A percentile compares a stretch with the other conserved stretches of the same genome.
These are phyloP conservation scores for Candida lessepsii DNA, from an alignment of 805 yeast species.

Conservation along the genomic window DNA sequence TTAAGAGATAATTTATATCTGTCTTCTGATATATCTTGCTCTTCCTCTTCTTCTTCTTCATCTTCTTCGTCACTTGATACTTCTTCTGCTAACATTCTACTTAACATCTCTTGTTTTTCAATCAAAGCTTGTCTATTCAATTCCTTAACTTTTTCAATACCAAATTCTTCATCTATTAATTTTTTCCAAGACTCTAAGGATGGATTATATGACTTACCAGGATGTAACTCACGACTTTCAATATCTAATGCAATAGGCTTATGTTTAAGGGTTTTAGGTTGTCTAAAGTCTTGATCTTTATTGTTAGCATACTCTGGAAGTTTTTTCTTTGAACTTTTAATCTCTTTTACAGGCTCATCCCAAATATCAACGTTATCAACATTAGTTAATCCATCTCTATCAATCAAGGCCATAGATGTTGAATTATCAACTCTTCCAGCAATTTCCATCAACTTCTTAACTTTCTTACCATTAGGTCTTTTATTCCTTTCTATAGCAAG, in stretches of 20 bases:
- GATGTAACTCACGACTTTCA: conserved; percentile 53
- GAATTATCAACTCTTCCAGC: conserved; percentile 68
- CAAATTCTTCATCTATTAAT: conserved; percentile 65
- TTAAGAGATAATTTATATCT: conserved; percentile 62
- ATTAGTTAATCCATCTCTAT: conserved; percentile 57
- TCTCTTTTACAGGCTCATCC: conserved; percentile 40
- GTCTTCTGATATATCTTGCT: conserved; percentile 26
- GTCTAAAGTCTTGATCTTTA: conserved; percentile 1
- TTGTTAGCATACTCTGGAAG: conserved; percentile 2
- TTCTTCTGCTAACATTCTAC: conserved; percentile 56
- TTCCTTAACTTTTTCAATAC: conserved; percentile 64
- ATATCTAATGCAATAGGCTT: conserved; percentile 52
- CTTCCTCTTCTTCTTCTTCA: conserved; percentile 36
- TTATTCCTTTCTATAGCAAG: conserved; percentile 40
- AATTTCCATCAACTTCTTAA: conserved; percentile 63
- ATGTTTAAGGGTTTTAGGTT: conserved; percentile 16
- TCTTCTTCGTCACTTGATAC: conserved; percentile 39
- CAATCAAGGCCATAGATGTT: conserved; percentile 51
- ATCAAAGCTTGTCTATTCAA: conserved; percentile 58
- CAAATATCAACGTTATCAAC: conserved; percentile 62
- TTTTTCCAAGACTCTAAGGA: conserved; percentile 77
- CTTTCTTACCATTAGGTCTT: conserved; percentile 57
- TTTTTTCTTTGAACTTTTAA: neutral
- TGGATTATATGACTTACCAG: conserved; percentile 93
- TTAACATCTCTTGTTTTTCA: conserved; percentile 63